Base-by-base conservation (phyloP, 2,329 filamentous ascomycete species). In the Penicillium sp. region DNA sequence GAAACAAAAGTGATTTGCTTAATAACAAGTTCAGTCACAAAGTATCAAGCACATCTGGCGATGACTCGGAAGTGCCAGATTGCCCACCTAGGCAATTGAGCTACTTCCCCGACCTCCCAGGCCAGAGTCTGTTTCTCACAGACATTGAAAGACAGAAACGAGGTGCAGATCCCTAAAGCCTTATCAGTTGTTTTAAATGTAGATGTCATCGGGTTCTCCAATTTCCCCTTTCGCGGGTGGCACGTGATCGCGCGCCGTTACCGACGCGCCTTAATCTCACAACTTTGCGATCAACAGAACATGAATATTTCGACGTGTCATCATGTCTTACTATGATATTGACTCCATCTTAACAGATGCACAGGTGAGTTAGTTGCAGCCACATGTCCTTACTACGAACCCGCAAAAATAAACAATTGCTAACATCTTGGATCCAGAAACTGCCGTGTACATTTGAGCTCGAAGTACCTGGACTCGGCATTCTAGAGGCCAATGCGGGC, bases 391-490 rank as follows among this genome's bases (percentile, higher is more conserved):
- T 17, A n/a, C 27, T 3, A 12, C 40, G 19, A 46, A 48, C 27
- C 23, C 23, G 21, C 19, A 50, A n/a, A 15, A 25, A 15, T 27
- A 17, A 15, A 19, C 29, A 17, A n/a, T 21, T 21, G 23, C 63
- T 68, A 58, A 71, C 54, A 46, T 35, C 17, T 50, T 50, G 25
- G 6, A 23, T 38, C 60, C 59, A 96, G 87, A 97, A 97, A 89
- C 86, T 97, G 33, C 93, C 94, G 41, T 96, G 93, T 80, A 95
- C 90, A 51, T 97, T 97, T 77, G 90, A 96, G 71, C 85, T 97
- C 70, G 89, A 93, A 59, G 88, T 96, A 33, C 89, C 92, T 21
- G 87, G 90, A 56, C 85, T 97, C 46, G 93, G 93, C 65, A 91
- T 96, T 73, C 83, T 99, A 59, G 92, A 96, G 77, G 92, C 92